These are phyloP conservation scores for Chloris gayana DNA, from an alignment of 176 grass and related monocot genomes.

Conservation along the genomic window DNA sequence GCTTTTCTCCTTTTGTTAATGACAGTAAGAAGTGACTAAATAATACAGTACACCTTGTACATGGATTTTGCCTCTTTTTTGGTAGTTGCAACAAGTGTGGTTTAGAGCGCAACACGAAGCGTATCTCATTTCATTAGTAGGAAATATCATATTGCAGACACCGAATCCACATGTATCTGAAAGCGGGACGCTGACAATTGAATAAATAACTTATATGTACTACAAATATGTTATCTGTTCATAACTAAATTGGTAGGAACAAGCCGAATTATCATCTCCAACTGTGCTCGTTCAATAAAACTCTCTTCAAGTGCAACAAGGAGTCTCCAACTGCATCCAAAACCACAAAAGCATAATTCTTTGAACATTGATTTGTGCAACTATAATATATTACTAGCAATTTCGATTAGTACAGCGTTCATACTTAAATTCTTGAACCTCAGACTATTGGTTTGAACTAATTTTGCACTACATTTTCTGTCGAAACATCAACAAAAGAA, in stretches of 20 bases:
- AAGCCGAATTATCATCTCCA: neutral
- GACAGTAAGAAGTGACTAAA: neutral
- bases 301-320: too few relatives aligned
- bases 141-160: neutral
- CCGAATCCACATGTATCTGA: neutral
- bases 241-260: neutral
- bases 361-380: too few relatives aligned
- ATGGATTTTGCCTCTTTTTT: neutral
- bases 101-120: neutral
- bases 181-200: neutral
- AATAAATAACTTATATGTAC: neutral
- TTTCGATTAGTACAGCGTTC: too few relatives aligned
- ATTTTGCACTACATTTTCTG: too few relatives aligned
- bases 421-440: too few relatives aligned
- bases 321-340: too few relatives aligned
- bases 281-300: neutral
- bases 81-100: neutral
- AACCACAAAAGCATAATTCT: too few relatives aligned
- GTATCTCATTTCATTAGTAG: neutral
- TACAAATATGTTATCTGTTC: neutral
- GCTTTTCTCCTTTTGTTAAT: neutral
- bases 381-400: too few relatives aligned
- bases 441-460: too few relatives aligned
- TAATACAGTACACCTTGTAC: neutral
- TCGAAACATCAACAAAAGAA: too few relatives aligned